Evolutionary conservation across 768 basidiomycete species (phyloP).

Genomic region (Boletus vinaceobasis): DNA sequence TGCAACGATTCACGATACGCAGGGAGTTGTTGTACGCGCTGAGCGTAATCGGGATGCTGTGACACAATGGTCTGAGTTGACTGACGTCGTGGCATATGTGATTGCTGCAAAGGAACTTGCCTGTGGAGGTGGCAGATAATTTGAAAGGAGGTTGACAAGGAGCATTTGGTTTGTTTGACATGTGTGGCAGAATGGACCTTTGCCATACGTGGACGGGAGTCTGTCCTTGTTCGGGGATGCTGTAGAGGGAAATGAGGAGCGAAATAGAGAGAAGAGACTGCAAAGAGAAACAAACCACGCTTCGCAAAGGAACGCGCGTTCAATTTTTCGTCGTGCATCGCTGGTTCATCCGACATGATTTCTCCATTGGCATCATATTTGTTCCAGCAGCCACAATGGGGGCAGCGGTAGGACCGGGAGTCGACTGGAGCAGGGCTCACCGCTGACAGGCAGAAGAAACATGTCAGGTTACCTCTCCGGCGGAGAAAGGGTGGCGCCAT

Average conservation of each 20-base stretch:
- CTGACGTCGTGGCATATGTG: not conserved
- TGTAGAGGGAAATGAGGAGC: conserved; percentile 25
- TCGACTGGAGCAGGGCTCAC: conserved; percentile 42
- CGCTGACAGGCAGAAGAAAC: conserved; percentile 68
- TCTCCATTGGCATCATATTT: conserved; percentile 68
- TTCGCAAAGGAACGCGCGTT: conserved; percentile 69
- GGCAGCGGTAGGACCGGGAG: conserved; percentile 59
- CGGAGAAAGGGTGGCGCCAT: conserved; percentile 44
- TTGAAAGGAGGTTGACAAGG: conserved; percentile 80
- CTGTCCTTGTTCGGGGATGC: conserved; percentile 69
- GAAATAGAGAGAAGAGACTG: not conserved
- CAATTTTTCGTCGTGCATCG: conserved; percentile 78
- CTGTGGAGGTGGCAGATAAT: conserved; percentile 78
- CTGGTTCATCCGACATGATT: conserved; percentile 81
- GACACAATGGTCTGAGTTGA: not conserved
- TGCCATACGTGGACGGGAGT: conserved; percentile 55
- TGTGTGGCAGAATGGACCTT: conserved; percentile 74
- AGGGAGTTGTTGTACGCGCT: conserved; percentile 59
- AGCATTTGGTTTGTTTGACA: conserved; percentile 94
- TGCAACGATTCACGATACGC: conserved; percentile 75
- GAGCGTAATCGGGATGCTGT: conserved; percentile 71
- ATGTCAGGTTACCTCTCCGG: conserved; percentile 48
- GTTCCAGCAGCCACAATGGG: conserved; percentile 71
- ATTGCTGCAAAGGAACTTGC: conserved; percentile 39
- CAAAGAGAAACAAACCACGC: conserved; percentile 48